Conservation (phyloP, 345 rosid species). For the Camelina sativa region DNA sequence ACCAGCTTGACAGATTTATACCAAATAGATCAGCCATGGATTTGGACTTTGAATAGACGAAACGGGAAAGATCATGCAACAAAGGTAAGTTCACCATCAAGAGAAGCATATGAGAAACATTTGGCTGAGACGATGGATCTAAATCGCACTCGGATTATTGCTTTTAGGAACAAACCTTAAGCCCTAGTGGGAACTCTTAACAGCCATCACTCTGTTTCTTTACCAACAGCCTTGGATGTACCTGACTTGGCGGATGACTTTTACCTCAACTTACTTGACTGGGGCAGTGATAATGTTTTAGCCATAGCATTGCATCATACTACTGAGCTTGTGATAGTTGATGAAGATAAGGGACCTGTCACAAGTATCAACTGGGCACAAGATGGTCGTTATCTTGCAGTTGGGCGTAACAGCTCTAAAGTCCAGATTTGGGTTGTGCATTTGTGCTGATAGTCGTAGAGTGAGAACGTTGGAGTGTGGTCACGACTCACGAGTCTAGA, state of each 20-base stretch:
- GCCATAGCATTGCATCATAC: slow-evolving; percentile 16
- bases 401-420: slow-evolving; percentile 29
- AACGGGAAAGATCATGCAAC: too few species aligned
- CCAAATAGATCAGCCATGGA: too few species aligned
- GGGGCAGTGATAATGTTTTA: slow-evolving; percentile 13
- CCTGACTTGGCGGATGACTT: neutral
- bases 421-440: slow-evolving; percentile 30
- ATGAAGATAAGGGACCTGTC: slow-evolving; percentile 45
- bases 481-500: slow-evolving; percentile 39
- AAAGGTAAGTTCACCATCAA: too few species aligned
- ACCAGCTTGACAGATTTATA: too few species aligned
- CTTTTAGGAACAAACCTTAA: too few species aligned
- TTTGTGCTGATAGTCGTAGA: slow-evolving; percentile 33
- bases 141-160: too few species aligned
- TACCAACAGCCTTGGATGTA: too few species aligned
- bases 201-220: too few species aligned
- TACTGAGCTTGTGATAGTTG: slow-evolving; percentile 44
- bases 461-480: slow-evolving; percentile 42
- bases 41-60: too few species aligned
- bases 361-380: slow-evolving; percentile 48
- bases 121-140: too few species aligned
- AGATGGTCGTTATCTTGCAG: slow-evolving; percentile 45
- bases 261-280: slow-evolving; percentile 28
- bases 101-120: too few species aligned
- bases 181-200: too few species aligned